phyloP scores from a whole-genome alignment of 768 basidiomycete genomes.

The Lepiota venenata region DNA sequence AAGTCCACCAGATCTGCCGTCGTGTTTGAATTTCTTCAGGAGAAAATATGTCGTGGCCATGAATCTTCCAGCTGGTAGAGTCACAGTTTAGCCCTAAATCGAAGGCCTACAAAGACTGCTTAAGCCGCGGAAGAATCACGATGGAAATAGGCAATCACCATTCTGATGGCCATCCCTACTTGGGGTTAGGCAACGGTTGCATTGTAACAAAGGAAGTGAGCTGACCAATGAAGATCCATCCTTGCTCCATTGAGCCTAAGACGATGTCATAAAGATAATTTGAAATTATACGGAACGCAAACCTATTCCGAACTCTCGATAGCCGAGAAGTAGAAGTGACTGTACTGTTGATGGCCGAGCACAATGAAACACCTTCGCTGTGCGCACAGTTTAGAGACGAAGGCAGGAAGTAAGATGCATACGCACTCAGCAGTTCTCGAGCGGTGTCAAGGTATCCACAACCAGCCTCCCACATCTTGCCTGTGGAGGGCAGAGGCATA shows the following conservation, averaged over 20 bases:
- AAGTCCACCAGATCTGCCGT: constrained; percentile 80
- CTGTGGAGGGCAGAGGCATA: constrained; percentile 39
- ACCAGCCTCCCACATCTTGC: constrained; percentile 72
- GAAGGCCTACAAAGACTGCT: constrained; percentile 50
- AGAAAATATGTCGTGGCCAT: constrained; percentile 59
- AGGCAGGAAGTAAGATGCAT: not conserved
- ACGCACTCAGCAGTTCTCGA: constrained; percentile 56
- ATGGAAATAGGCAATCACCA: constrained; percentile 20
- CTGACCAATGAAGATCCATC: constrained; percentile 79
- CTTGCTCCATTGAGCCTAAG: constrained; percentile 73
- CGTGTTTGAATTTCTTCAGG: constrained; percentile 65
- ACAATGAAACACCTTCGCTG: constrained; percentile 52
- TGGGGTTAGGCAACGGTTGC: constrained; percentile 6
- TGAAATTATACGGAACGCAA: constrained; percentile 1
- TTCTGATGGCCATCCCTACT: constrained; percentile 27
- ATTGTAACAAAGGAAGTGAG: constrained; percentile 5
- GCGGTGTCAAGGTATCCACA: constrained; percentile 62
- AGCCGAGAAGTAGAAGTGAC: constrained; percentile 72
- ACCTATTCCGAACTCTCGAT: constrained; percentile 83
- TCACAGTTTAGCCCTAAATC: constrained; percentile 82
- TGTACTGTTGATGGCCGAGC: constrained; percentile 78
- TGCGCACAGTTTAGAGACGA: constrained; percentile 10
- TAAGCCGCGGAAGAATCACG: constrained; percentile 17
- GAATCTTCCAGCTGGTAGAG: constrained; percentile 69
- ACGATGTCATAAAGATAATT: not conserved